These are phyloP conservation scores for Micractinium sp. DNA, from an alignment of 139 green algal species.

Conservation along the genomic window DNA sequence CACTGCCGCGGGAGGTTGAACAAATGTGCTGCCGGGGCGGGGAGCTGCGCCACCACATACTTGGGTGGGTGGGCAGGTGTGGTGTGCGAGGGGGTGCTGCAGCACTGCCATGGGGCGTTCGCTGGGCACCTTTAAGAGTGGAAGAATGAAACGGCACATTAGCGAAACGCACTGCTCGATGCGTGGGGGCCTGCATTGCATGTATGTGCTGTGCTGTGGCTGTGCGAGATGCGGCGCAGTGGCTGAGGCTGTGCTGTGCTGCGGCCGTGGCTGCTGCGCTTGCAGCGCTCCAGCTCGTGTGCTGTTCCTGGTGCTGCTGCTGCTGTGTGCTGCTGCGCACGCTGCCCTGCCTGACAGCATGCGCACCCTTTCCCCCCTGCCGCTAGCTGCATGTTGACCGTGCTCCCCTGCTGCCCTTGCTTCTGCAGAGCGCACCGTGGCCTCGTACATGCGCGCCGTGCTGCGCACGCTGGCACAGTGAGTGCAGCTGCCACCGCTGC, in stretches of 20 bases:
- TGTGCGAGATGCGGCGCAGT: too few relatives aligned
- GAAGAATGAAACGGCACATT: neutral
- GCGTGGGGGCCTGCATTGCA: neutral
- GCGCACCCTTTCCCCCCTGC: too few relatives aligned
- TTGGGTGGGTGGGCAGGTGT: slow-evolving; percentile 51
- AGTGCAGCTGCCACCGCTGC: slow-evolving; percentile 33
- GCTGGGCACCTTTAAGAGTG: neutral
- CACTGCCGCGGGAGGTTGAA: too few relatives aligned
- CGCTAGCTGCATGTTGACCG: neutral
- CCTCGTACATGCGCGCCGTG: slow-evolving; percentile 55
- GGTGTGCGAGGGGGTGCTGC: neutral
- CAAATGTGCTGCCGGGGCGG: slow-evolving; percentile 73
- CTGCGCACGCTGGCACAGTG: slow-evolving; percentile 58
- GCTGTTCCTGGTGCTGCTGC: neutral
- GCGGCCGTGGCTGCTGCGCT: too few relatives aligned
- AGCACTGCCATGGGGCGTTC: neutral
- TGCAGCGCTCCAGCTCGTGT: neutral
- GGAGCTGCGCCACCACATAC: slow-evolving; percentile 84
- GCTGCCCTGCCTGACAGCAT: too few relatives aligned
- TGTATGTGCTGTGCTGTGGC: neutral
- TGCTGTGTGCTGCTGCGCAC: too few relatives aligned
- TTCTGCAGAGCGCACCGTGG: slow-evolving; percentile 44
- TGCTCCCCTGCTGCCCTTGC: neutral
- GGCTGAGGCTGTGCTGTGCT: too few relatives aligned
- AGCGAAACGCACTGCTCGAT: neutral